phyloP scores from a whole-genome alignment of 768 basidiomycete genomes.

The Phaeotremella skinneri region DNA sequence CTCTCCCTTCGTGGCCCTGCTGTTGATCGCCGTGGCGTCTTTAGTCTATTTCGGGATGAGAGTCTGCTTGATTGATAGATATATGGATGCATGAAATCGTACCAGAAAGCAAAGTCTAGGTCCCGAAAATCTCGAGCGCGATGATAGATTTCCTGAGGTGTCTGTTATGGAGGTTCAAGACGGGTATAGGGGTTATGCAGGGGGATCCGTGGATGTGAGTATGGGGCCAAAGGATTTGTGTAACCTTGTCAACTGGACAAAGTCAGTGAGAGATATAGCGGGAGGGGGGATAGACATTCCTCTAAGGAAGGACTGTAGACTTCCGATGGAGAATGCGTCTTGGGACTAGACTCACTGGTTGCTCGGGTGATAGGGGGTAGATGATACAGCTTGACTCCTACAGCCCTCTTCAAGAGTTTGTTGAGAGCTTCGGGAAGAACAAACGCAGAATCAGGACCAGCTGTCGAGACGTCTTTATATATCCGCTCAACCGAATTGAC shows the following conservation, averaged over 20 bases:
- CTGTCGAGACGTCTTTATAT: neutral
- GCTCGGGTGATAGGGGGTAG: neutral
- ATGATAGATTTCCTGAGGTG: slow-evolving; percentile 1
- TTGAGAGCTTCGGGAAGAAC: slow-evolving; percentile 1
- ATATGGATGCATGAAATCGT: no score
- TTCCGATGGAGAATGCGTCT: neutral
- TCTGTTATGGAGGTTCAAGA: slow-evolving; percentile 20
- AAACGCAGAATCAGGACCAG: neutral
- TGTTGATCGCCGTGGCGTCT: neutral
- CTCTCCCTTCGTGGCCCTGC: neutral
- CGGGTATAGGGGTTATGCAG: slow-evolving; percentile 26
- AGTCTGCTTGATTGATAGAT: no score
- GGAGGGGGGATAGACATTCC: no score
- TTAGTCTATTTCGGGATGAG: no score
- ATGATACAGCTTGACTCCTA: slow-evolving; percentile 13
- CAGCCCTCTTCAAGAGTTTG: slow-evolving; percentile 1
- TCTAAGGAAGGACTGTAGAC: no score
- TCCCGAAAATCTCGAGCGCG: slow-evolving; percentile 29
- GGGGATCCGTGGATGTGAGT: neutral
- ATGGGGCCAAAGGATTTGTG: no score
- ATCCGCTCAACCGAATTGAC: neutral
- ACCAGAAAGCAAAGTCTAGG: no score
- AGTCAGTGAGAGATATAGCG: neutral
- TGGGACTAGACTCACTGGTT: neutral
- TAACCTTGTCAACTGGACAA: neutral